Base-by-base conservation (phyloP, 768 basidiomycete genomes). In the Boletus vermiculosoides region DNA sequence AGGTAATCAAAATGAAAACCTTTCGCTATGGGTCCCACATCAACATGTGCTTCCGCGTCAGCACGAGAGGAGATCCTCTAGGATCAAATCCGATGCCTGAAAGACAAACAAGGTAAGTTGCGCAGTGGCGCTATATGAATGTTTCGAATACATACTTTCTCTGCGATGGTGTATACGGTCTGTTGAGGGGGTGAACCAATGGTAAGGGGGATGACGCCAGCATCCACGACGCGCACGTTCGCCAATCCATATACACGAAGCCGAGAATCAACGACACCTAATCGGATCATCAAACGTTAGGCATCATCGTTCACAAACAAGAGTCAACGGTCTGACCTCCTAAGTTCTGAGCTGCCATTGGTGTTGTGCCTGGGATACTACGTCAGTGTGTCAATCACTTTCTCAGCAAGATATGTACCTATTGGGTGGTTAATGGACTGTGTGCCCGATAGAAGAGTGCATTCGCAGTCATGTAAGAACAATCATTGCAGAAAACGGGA, bases 301-400 rank as follows among this genome's bases (percentile, higher is more conserved):
- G 2, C n/a, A 11, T 7, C 5, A n/a, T 42, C 40, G 8, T 34
- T 44, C 5, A 23, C 22, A 12, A 51, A 34, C 8, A 13, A 12
- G 23, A 36, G 10, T 8, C 16, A 1, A n/a, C 5, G 5, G 15
- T 36, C 33, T 44, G 11, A 44, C 55, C 52, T 45, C 51, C 36
- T 15, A 52, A 18, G 9, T 52, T 11, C 41, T 44, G 40, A 23
- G 50, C 25, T 30, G 55, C 55, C 50, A 56, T 56, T 1, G 50
- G n/a, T 6, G 55, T 45, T 23, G 42, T 56, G 28, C 55, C 55
- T 56, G 30, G 1, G 9, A 25, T 39, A 6, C 12, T 37, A 31
- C 4, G 54, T 52, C 33, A 56, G 41, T 5, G 7, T 4, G 20
- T 20, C 5, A 9, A 20, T 41, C 22, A 34, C 16, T n/a, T 25